Evolutionary conservation across 495 filamentous ascomycete species (phyloP).

Genomic region (Podospora bellae-mahoneyi): DNA sequence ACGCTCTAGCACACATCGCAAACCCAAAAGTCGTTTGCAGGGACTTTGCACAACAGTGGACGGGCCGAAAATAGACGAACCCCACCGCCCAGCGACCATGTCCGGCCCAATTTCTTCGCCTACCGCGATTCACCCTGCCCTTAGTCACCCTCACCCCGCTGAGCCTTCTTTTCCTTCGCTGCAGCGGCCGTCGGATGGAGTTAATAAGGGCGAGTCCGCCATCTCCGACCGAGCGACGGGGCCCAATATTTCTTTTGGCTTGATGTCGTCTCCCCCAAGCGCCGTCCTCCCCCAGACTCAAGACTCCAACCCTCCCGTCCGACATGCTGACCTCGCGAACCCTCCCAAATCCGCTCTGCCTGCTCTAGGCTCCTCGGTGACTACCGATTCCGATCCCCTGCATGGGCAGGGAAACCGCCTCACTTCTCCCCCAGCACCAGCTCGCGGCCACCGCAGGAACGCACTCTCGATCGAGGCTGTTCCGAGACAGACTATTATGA

Average conservation of each 20-base stretch:
- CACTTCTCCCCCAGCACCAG: conserved; percentile 12
- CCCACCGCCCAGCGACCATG: conserved; percentile 27
- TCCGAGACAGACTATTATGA: conserved; percentile 82
- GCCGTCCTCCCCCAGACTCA: conserved; percentile 8
- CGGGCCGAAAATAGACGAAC: conserved; percentile 26
- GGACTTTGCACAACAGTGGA: conserved; percentile 1
- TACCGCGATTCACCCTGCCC: conserved; percentile 41
- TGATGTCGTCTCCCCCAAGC: conserved; percentile 9
- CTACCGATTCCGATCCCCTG: conserved; percentile 12
- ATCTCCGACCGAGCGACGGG: conserved; percentile 24
- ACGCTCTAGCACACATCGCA: not conserved
- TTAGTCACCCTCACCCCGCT: conserved; percentile 28
- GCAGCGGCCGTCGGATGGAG: conserved; percentile 21
- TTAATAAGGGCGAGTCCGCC: conserved; percentile 24
- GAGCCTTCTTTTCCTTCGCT: conserved; percentile 20
- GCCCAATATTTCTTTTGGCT: conserved; percentile 22
- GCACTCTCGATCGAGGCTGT: conserved; percentile 66
- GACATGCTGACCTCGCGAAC: conserved; percentile 13
- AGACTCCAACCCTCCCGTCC: conserved; percentile 1
- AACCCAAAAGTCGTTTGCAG: conserved; percentile 4
- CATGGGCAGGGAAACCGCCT: conserved; percentile 6
- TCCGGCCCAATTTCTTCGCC: conserved; percentile 37
- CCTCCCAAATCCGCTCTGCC: conserved; percentile 14
- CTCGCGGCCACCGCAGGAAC: conserved; percentile 54
- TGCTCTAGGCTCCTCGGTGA: conserved; percentile 14